Evolutionary conservation across 768 basidiomycete species (phyloP).

Genomic region (Tephrocybe sp.): DNA sequence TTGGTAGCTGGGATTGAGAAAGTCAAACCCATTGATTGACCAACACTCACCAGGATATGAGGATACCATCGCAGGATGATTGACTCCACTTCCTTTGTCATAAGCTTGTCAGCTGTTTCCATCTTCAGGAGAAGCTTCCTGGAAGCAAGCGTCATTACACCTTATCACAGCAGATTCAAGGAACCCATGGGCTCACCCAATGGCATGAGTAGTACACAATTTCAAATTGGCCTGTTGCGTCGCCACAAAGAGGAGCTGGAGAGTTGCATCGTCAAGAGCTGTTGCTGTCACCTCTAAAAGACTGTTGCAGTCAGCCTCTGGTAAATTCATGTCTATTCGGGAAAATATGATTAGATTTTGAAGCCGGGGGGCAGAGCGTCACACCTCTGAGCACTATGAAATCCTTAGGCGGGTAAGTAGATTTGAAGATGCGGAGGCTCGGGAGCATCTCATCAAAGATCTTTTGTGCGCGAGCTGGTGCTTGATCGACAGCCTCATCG

Average conservation of each 20-base stretch:
- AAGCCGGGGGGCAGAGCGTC: no score
- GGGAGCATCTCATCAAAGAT: slow-evolving; percentile 8
- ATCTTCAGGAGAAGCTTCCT: slow-evolving; percentile 11
- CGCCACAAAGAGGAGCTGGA: slow-evolving; percentile 12
- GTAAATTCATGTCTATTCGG: slow-evolving; percentile 8
- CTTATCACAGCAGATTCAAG: not conserved
- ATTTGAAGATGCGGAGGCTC: slow-evolving; percentile 6
- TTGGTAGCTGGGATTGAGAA: not conserved
- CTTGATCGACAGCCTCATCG: not conserved
- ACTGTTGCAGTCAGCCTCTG: not conserved
- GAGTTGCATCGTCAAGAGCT: slow-evolving; percentile 12
- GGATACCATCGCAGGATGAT: slow-evolving; percentile 12
- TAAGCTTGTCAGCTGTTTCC: not conserved
- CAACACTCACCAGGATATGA: slow-evolving; percentile 10
- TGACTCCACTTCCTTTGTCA: slow-evolving; percentile 8
- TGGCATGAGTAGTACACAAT: slow-evolving; percentile 10
- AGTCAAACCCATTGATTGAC: not conserved
- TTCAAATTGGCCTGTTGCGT: slow-evolving; percentile 8
- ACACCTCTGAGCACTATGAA: slow-evolving; percentile 8
- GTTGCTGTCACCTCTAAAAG: slow-evolving; percentile 8
- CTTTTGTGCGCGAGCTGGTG: slow-evolving; percentile 3
- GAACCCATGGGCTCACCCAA: not conserved
- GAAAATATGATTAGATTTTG: not conserved
- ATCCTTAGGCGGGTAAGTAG: slow-evolving; percentile 7
- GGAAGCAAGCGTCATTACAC: not conserved